Evolutionary conservation across 768 basidiomycete species (phyloP), one percentile per base, ranked within the genome.

Genomic region (Panaeolus papilionaceus): DNA sequence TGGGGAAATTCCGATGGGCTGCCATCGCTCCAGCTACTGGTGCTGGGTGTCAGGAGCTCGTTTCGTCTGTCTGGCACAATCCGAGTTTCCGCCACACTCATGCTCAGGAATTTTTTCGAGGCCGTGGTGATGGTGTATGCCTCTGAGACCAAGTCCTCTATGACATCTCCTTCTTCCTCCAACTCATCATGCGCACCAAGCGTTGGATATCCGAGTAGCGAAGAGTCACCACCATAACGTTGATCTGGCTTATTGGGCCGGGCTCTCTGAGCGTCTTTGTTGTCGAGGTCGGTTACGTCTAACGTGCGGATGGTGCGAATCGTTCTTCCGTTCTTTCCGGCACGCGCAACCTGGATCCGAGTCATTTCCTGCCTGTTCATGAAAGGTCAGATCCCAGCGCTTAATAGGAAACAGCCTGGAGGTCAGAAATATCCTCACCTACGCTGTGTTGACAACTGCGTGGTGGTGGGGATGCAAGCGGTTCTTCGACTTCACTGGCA

Each of bases 41-140:
- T 33, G 28, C 28, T 58, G 28, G 54, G 54, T 58, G 54, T 33
- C 4, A 3, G 28, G 16, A 58, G 54, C 28, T 58, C 54, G 33
- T 0, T 58, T 28, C 28, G 54, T 37, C 26, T 58, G 28, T 58
- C 28, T 11, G 54, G 54, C 28, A 58, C 26, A 12, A 58, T 11
- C 28, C 54, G 26, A 4, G 54, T 58, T 58, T 58, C 26, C 28
- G 54, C 54, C 28, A 58, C 54, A 16, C 54, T 58, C 54, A 58
- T 58, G 28, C 54, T 58, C 1, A 58, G 54, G 54, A 58, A 58
- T 23, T 58, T 28, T 16, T 58, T 58, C 33, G 54, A 58, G 9
- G 54, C 54, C 54, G 33, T 37, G 12, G 54, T 58, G 54, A 58
- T 58, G 28, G 54, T 58, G 28, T 58, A 58, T 37, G 54, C 54